Evolutionary conservation across 2,329 filamentous ascomycete species (phyloP).

Genomic region (Lecanoromycetidae sp.): DNA sequence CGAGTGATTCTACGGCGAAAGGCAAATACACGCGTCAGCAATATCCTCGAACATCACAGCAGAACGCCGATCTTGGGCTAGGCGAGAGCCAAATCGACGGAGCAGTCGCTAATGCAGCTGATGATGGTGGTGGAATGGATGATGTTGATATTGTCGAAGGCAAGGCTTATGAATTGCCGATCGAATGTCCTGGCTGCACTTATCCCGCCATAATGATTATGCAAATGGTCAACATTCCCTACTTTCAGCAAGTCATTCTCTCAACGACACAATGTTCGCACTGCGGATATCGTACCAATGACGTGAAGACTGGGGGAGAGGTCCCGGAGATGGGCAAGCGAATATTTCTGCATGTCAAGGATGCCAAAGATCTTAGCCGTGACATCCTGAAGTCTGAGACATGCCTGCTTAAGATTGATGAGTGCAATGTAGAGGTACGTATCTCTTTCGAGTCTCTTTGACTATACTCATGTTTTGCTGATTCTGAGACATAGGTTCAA

Average conservation of each 20-base stretch:
- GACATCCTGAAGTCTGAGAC: constrained; percentile 96
- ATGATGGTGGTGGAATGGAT: constrained; percentile 43
- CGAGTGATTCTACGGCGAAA: constrained; percentile 55
- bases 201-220: constrained; percentile 82
- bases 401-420: constrained; percentile 73
- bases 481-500: too few species aligned
- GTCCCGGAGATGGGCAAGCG: constrained; percentile 76
- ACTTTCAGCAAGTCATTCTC: constrained; percentile 94
- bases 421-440: constrained; percentile 74
- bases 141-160: constrained; percentile 81
- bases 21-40: constrained; percentile 83
- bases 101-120: constrained; percentile 5
- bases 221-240: constrained; percentile 97
- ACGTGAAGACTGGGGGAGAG: constrained; percentile 93
- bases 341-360: constrained; percentile 64
- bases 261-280: constrained; percentile 88
- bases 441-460: too few species aligned
- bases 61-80: constrained; percentile 77
- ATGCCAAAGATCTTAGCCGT: constrained; percentile 61
- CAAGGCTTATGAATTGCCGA: constrained; percentile 85
- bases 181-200: constrained; percentile 81
- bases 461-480: too few species aligned
- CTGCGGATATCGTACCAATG: constrained; percentile 90
- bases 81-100: constrained; percentile 30
- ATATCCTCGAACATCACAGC: constrained; percentile 68